Percentiles rank a stretch among this genome's conserved stretches.
phyloP scores from a whole-genome alignment of 2,329 filamentous ascomycete genomes.

The Apiospora saccharicola region DNA sequence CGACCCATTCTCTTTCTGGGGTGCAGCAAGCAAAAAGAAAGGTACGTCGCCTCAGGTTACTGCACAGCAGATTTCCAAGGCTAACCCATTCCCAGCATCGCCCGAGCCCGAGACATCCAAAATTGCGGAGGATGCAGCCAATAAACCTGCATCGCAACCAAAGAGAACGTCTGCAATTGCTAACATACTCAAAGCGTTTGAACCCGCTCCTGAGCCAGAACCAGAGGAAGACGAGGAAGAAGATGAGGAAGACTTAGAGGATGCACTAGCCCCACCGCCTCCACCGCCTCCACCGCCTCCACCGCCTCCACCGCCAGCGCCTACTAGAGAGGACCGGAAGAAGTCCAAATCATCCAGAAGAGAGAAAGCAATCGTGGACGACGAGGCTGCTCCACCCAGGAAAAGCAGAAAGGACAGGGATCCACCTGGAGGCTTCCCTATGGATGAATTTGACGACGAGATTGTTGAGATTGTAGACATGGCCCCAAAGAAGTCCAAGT shows the following conservation, averaged over 20 bases:
- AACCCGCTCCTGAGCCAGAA: slow-evolving; percentile 42
- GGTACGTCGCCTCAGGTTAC: slow-evolving; percentile 44
- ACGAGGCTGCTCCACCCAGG: slow-evolving; percentile 24
- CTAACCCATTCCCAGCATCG: slow-evolving; percentile 42
- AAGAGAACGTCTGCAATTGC: slow-evolving; percentile 64
- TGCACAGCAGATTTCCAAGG: slow-evolving; percentile 34
- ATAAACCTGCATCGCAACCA: slow-evolving; percentile 50
- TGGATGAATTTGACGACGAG: slow-evolving; percentile 47
- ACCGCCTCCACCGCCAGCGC: slow-evolving; percentile 44
- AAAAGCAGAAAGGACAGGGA: slow-evolving; percentile 31
- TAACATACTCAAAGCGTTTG: slow-evolving; percentile 64
- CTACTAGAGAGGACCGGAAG: slow-evolving; percentile 51
- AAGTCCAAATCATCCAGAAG: slow-evolving; percentile 48
- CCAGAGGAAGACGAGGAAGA: slow-evolving; percentile 41
- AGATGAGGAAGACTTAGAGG: slow-evolving; percentile 44
- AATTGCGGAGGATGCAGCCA: slow-evolving; percentile 53
- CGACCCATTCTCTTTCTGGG: slow-evolving; percentile 66
- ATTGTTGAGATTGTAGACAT: slow-evolving; percentile 61
- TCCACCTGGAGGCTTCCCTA: slow-evolving; percentile 42
- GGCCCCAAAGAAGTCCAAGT: slow-evolving; percentile 48
- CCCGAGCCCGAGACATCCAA: slow-evolving; percentile 57
- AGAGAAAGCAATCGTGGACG: slow-evolving; percentile 44
- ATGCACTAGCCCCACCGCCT: slow-evolving; percentile 39
- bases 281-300: slow-evolving; percentile 41
- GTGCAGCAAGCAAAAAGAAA: slow-evolving; percentile 46